Base-by-base conservation (phyloP, 2,329 filamentous ascomycete genomes). In the Sporothrix protearum region DNA sequence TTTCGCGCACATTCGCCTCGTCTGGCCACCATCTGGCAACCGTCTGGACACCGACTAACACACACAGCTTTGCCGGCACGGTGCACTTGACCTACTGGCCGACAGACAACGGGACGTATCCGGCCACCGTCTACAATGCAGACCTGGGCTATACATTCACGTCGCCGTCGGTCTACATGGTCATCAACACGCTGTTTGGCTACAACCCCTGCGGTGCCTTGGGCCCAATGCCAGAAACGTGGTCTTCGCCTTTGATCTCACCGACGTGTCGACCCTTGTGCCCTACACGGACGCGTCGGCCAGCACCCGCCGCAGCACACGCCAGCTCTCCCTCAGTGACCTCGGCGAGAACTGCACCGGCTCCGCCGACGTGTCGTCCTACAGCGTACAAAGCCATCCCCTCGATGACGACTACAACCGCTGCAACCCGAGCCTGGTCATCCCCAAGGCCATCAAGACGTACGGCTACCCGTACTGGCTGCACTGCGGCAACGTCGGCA, bases 351-450 rank as follows among this genome's bases (percentile, higher is more conserved):
- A 63, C 59, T 63, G 59, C 59, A 19, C 7, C 33, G 36, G 14
- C 33, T 39, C 33, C 14, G n/a, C 2, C 19, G 33, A 42, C 16
- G 12, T 42, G 0, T 63, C 59, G 59, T 5, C 59, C 14, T n/a
- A 42, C 14, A n/a, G 3, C 22, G 25, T 33, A 19, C 59, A 63
- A 33, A 63, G 30, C 3, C 59, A 63, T 16, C 59, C 59, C 2
- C 3, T 25, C 30, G n/a, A 42, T 30, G 22, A 63, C 36, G 14
- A 0, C 4, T 30, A 2, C 36, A 33, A n/a, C 33, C 59, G 59
- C 59, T 63, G 59, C 59, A 63, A 63, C 59, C 59, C 59, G 19
- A 63, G 33, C 59, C 59, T 63, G 59, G 33, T 42, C 14, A 63
- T 63, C 33, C 59, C 59, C 59, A 25, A 1, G 2, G 12, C 9